Conservation (phyloP, 192 early-diverging fungal genomes). For the Coemansia aciculifera region DNA sequence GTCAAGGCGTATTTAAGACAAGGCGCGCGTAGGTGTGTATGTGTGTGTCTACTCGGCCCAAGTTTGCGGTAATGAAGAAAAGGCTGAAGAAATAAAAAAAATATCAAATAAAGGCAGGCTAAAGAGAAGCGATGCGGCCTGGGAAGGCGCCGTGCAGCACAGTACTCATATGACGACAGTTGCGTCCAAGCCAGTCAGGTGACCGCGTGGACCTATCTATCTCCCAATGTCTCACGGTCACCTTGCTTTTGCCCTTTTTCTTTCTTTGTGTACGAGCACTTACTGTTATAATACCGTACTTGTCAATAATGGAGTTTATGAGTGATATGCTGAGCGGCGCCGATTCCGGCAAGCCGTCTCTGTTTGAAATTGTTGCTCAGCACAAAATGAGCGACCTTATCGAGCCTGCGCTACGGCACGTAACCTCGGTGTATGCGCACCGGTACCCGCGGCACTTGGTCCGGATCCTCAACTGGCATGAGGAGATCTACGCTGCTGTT, state of each 20-base stretch:
- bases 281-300: not conserved
- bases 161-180: not conserved
- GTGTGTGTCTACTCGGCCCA: no score
- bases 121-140: not conserved
- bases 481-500: slow-evolving; percentile 77
- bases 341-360: slow-evolving; percentile 76
- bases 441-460: slow-evolving; percentile 82
- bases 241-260: not conserved
- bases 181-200: slow-evolving; percentile 1
- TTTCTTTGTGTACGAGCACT: not conserved
- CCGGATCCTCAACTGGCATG: slow-evolving; percentile 74
- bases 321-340: slow-evolving; percentile 71
- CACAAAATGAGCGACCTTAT: slow-evolving; percentile 80
- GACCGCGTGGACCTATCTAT: not conserved
- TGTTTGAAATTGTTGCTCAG: slow-evolving; percentile 90
- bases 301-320: slow-evolving; percentile 78
- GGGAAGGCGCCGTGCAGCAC: not conserved
- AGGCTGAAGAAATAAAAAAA: not conserved
- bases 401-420: slow-evolving; percentile 81
- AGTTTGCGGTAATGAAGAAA: not conserved
- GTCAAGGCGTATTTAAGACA: not conserved
- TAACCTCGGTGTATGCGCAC: slow-evolving; percentile 85
- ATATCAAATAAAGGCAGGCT: not conserved
- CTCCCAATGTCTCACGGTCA: not conserved
- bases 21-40: not conserved